Evolutionary conservation across 305 asterid species (phyloP).

Genomic region (Fraxinus dipetala): DNA sequence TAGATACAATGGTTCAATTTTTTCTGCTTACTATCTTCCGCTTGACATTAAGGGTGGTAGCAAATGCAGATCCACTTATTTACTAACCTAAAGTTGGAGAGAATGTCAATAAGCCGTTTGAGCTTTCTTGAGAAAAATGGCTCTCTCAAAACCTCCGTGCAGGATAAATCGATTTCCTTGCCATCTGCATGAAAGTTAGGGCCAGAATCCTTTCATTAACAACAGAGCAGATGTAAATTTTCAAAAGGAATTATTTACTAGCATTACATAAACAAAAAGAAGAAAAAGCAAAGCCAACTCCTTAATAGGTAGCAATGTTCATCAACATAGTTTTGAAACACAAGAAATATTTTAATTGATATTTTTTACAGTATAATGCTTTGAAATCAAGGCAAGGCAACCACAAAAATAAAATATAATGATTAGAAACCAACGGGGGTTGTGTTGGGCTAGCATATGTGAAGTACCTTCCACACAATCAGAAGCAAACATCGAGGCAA

Average conservation of each 20-base stretch:
- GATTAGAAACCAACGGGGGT: constrained; percentile 9
- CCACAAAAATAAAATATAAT: constrained; percentile 14
- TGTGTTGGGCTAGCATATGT: constrained; percentile 16
- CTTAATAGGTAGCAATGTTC: constrained; percentile 7
- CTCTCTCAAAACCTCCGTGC: constrained; percentile 59
- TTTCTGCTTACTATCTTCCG: background rate
- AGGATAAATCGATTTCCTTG: constrained; percentile 54
- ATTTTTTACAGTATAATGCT: constrained; percentile 12
- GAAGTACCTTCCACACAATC: constrained; percentile 60
- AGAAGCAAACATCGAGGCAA: constrained; percentile 52
- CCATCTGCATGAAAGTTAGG: constrained; percentile 51
- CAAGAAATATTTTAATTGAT: background rate
- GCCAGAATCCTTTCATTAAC: constrained; percentile 17
- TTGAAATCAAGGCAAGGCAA: constrained; percentile 14
- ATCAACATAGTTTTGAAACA: constrained; percentile 17
- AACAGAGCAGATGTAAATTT: constrained; percentile 6
- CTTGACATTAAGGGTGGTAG: constrained; percentile 9
- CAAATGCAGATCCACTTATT: constrained; percentile 10
- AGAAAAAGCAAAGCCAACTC: constrained; percentile 16
- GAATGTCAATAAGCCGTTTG: constrained; percentile 63
- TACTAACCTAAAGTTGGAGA: constrained; percentile 71
- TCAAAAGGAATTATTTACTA: background rate
- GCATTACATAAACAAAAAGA: constrained; percentile 13
- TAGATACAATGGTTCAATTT: background rate
- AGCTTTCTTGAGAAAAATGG: constrained; percentile 86